Conservation (phyloP, 83 land plant species). For the Picea mariana region DNA sequence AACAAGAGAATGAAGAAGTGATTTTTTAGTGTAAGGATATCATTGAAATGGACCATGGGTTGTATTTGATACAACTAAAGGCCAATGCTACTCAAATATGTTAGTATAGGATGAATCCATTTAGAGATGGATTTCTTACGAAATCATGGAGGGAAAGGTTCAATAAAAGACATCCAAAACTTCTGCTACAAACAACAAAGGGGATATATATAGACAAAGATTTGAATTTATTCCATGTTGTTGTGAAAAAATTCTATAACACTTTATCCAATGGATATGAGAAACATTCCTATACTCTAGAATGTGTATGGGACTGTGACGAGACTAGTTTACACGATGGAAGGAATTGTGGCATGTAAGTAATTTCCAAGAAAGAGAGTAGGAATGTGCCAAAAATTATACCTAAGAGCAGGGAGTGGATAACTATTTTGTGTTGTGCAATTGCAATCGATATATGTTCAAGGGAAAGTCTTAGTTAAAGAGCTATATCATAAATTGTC, state of each 20-base stretch:
- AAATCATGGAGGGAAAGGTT: not conserved
- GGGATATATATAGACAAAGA: not conserved
- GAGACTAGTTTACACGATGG: not conserved
- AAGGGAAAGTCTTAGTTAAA: not conserved
- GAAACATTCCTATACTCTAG: not conserved
- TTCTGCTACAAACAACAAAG: not conserved
- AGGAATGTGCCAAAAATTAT: not conserved
- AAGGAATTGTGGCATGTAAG: not conserved
- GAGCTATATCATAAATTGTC: not conserved
- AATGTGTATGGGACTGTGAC: not conserved
- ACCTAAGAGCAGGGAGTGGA: not conserved
- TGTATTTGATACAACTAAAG: not conserved
- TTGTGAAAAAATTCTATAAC: not conserved
- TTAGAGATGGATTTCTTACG: not conserved
- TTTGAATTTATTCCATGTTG: not conserved
- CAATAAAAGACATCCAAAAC: not conserved
- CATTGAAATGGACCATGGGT: not conserved
- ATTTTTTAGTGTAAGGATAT: not conserved
- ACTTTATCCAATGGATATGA: not conserved
- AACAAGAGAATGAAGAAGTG: not conserved
- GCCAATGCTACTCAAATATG: not conserved
- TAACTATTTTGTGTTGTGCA: not conserved
- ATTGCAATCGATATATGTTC: not conserved
- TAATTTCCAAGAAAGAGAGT: not conserved
- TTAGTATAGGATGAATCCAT: not conserved